Conservation (phyloP, 2,329 filamentous ascomycete genomes). For the Aspergillus terreus region DNA sequence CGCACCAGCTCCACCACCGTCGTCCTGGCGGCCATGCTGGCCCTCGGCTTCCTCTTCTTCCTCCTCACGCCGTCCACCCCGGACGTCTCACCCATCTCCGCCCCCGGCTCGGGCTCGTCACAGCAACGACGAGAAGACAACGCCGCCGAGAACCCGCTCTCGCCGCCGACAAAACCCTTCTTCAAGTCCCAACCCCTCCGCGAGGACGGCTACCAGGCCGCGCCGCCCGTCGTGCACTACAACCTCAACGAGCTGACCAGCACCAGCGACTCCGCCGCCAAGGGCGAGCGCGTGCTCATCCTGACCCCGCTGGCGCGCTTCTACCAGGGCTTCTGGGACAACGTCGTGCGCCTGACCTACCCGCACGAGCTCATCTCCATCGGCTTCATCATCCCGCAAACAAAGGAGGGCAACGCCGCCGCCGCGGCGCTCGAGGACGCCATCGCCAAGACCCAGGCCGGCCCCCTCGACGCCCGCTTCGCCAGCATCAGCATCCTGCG, state of each 20-base stretch:
- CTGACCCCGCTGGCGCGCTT: conserved; percentile 90
- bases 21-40: conserved; percentile 66
- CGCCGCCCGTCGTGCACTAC: conserved; percentile 87
- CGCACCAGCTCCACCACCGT: conserved; percentile 75
- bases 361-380: conserved; percentile 93
- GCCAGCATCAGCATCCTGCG: conserved; percentile 90
- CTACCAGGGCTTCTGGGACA: conserved; percentile 95
- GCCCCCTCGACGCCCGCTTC: conserved; percentile 77
- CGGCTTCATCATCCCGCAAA: conserved; percentile 94
- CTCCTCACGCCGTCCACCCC: conserved; percentile 49
- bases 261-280: conserved; percentile 68
- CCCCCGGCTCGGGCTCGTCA: conserved; percentile 46
- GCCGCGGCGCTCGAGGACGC: conserved; percentile 78
- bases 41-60: conserved; percentile 63
- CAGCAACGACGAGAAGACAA: conserved; percentile 49
- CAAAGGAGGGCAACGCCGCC: conserved; percentile 83
- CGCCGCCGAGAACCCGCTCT: conserved; percentile 66
- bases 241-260: conserved; percentile 93
- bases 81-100: conserved; percentile 41
- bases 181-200: conserved; percentile 57
- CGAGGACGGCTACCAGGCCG: conserved; percentile 50
- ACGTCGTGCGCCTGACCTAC: conserved; percentile 76
- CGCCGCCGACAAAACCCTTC: conserved; percentile 70
- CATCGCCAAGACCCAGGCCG: conserved; percentile 80
- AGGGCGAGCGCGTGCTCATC: conserved; percentile 82